phyloP scores from a whole-genome alignment of 768 basidiomycete species.

The Lenzites betulinus region DNA sequence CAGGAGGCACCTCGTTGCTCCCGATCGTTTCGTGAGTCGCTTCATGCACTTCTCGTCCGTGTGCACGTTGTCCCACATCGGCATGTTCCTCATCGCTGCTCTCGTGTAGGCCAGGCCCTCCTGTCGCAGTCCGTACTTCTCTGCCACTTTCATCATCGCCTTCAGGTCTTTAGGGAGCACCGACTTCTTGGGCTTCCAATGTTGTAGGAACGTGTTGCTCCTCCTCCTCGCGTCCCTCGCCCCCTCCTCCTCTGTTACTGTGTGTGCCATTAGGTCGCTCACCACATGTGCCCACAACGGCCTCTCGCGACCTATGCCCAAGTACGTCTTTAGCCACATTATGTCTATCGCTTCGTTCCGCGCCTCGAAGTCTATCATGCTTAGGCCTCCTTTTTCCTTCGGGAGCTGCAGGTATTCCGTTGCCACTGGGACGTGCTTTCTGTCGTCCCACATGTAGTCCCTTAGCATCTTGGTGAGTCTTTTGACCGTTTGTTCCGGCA shows the following conservation, averaged over 20 bases:
- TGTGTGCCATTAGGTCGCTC: neutral
- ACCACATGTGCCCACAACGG: conserved; percentile 15
- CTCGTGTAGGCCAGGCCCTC: neutral
- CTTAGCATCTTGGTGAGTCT: neutral
- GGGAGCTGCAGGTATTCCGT: neutral
- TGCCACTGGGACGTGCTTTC: neutral
- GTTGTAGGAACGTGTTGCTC: neutral
- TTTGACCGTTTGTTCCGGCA: neutral
- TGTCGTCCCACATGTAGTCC: neutral
- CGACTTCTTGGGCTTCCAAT: neutral
- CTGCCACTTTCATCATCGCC: neutral
- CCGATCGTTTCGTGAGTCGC: neutral
- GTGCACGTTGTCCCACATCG: neutral
- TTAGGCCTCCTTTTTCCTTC: neutral
- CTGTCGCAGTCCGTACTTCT: neutral
- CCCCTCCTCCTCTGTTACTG: neutral
- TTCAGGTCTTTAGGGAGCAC: neutral
- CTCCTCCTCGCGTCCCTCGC: neutral
- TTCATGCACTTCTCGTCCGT: neutral
- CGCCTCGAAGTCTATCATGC: neutral
- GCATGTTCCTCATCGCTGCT: neutral
- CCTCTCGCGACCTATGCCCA: neutral
- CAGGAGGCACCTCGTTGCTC: neutral
- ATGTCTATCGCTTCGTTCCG: conserved; percentile 19
- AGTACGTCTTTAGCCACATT: conserved; percentile 17